Percentiles rank a stretch among this genome's conserved stretches.
Evolutionary conservation across 768 basidiomycete species (phyloP).

Genomic region (Sarcodon aspratus): DNA sequence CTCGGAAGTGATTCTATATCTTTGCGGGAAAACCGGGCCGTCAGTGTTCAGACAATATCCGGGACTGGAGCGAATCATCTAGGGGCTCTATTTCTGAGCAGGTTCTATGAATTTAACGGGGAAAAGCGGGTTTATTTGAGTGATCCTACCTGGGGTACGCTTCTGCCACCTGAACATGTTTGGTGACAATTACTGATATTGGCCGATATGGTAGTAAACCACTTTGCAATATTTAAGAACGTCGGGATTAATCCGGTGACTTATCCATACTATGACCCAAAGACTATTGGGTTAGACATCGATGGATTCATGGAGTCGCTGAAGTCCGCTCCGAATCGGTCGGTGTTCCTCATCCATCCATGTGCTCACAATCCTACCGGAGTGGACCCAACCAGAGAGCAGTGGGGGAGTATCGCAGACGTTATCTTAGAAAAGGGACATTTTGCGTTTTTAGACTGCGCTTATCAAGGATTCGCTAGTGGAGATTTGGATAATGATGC

Average conservation of each 20-base stretch:
- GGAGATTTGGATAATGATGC: conserved; percentile 89
- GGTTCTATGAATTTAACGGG: conserved; percentile 64
- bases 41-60: conserved; percentile 87
- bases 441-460: conserved; percentile 90
- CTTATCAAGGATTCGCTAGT: conserved; percentile 95
- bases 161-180: background rate
- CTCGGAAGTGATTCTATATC: conserved; percentile 64
- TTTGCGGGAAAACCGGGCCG: conserved; percentile 57
- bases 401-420: conserved; percentile 75
- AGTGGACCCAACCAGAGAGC: conserved; percentile 81
- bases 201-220: conserved; percentile 50
- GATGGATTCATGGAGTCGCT: conserved; percentile 51
- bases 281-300: conserved; percentile 82
- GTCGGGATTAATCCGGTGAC: conserved; percentile 79
- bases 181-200: background rate
- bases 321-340: conserved; percentile 55
- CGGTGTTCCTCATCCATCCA: conserved; percentile 84
- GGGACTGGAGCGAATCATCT: conserved; percentile 96
- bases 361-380: conserved; percentile 98
- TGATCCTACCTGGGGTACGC: conserved; percentile 90
- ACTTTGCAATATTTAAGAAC: conserved; percentile 84
- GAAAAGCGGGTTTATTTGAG: conserved; percentile 72
- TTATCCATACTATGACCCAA: conserved; percentile 91
- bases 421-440: conserved; percentile 63
- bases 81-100: conserved; percentile 76